Evolutionary conservation across 352 stramenopile genomes (phyloP).

Genomic region (Globisporangium echinulatum): DNA sequence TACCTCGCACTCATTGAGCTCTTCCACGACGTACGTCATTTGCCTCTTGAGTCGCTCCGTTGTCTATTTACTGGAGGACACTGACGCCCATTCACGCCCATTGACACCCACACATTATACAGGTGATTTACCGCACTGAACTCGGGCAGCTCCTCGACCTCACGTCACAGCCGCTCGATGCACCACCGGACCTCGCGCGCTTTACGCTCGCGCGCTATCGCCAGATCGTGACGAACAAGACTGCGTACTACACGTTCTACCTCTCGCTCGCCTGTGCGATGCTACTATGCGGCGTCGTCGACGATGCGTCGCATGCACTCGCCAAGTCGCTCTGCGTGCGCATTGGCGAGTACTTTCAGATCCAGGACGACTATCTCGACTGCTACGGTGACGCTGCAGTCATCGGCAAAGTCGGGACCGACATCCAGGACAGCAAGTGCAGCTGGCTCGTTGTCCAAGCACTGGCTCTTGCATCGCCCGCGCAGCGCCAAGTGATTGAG

Average conservation of each 20-base stretch:
- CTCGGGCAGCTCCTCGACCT: slow-evolving; percentile 93
- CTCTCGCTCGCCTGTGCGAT: slow-evolving; percentile 92
- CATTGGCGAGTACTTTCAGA: slow-evolving; percentile 99
- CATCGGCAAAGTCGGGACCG: slow-evolving; percentile 94
- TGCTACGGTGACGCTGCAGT: slow-evolving; percentile 93
- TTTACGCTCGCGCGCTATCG: slow-evolving; percentile 92
- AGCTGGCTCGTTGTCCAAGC: slow-evolving; percentile 97
- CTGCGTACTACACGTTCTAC: slow-evolving; percentile 99
- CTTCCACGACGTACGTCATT: slow-evolving; percentile 81
- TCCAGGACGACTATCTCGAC: slow-evolving; percentile 99
- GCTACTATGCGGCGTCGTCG: slow-evolving; percentile 76
- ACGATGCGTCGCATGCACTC: slow-evolving; percentile 66
- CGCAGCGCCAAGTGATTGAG: slow-evolving; percentile 83
- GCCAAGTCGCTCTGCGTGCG: slow-evolving; percentile 93
- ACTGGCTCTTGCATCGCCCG: slow-evolving; percentile 54
- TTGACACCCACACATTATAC: not conserved
- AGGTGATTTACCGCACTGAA: slow-evolving; percentile 97
- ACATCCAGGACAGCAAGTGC: slow-evolving; percentile 99
- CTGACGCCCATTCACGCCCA: too few species aligned
- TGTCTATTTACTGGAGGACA: too few species aligned
- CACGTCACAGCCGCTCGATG: slow-evolving; percentile 83
- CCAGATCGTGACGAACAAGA: slow-evolving; percentile 98
- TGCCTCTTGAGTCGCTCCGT: too few species aligned
- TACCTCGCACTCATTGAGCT: slow-evolving; percentile 96
- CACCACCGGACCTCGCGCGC: slow-evolving; percentile 75